phyloP scores from a whole-genome alignment of 75 land plant species.

The Pseudotsuga menziesii region DNA sequence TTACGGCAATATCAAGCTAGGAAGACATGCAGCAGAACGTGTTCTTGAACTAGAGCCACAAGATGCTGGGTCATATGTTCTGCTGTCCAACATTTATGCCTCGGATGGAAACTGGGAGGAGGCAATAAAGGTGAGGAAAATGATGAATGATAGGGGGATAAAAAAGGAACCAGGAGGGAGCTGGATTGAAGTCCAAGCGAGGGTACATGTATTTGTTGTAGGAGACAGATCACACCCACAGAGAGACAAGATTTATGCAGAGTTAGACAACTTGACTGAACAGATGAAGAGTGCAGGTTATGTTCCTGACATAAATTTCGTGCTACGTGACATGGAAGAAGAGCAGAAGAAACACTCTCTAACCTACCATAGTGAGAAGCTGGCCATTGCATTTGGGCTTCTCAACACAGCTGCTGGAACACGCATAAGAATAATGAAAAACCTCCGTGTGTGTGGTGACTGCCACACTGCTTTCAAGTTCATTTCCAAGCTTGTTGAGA shows the following conservation, averaged over 20 bases:
- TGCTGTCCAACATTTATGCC: slow-evolving; percentile 4
- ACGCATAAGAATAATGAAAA: not conserved
- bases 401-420: not conserved
- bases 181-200: not conserved
- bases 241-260: not conserved
- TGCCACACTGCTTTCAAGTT: slow-evolving; percentile 2
- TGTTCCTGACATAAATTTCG: not conserved
- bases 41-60: not conserved
- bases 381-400: not conserved
- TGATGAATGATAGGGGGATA: not conserved
- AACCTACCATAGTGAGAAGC: not conserved
- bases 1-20: not conserved
- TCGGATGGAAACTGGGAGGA: slow-evolving; percentile 1
- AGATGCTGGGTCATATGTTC: slow-evolving; percentile 4
- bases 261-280: not conserved
- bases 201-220: not conserved
- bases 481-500: not conserved
- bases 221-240: slow-evolving; percentile 1
- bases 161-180: not conserved
- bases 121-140: not conserved
- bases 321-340: not conserved
- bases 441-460: slow-evolving; percentile 2
- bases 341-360: not conserved
- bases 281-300: slow-evolving; percentile 1
- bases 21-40: not conserved